Evolutionary conservation across 257 asterid species (phyloP), one percentile per base, ranked within the genome.

Genomic region (Linderniella brevidens): DNA sequence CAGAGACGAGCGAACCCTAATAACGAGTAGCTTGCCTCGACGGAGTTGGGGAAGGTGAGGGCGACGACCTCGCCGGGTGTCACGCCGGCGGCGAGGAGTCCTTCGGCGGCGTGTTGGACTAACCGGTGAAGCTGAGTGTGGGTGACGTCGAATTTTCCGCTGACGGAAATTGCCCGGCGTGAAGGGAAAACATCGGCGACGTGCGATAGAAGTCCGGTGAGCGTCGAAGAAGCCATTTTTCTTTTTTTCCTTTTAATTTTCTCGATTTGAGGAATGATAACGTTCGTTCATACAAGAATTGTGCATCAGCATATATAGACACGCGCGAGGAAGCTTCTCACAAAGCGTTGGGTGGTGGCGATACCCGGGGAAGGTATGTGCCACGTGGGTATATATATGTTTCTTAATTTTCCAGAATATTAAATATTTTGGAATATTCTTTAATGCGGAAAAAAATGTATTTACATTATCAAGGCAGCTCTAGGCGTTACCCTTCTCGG

Each of bases 31-130:
- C 19, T 4, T 57, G 85, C 99, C 93, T 90, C 99, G 14, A 81
- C 73, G 48, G 92, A 68, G 61, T 85, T 90, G 13, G 99, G 93
- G 61, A 90, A 90, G 37, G 96, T 85, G 32, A 90, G 93, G 41
- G 94, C 99, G 32, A 90, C 72, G 29, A 82, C 92, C 14, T 90
- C 94, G 16, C 86, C 86, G 0, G 80, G 82, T 12, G 60, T 63
- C 35, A 90, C 75, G 41, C 99, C 96, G 59, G 94, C 83, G 54
- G 93, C 65, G 35, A 79, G 14, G 37, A 90, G 94, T 3, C 65
- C 61, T 9, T 79, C 71, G 50, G 94, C 99, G 50, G 93, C 79
- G 17, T 63, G 53, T 17, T 90, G 80, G 12, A 85, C 60, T 55
- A 85, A 75, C 0, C 72, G 69, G 40, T 69, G 60, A 50, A 85